A percentile compares a stretch with the other conserved stretches of the same genome.
These are phyloP conservation scores for Penicillium ucsense DNA, from an alignment of 495 filamentous ascomycete genomes.

Conservation along the genomic window DNA sequence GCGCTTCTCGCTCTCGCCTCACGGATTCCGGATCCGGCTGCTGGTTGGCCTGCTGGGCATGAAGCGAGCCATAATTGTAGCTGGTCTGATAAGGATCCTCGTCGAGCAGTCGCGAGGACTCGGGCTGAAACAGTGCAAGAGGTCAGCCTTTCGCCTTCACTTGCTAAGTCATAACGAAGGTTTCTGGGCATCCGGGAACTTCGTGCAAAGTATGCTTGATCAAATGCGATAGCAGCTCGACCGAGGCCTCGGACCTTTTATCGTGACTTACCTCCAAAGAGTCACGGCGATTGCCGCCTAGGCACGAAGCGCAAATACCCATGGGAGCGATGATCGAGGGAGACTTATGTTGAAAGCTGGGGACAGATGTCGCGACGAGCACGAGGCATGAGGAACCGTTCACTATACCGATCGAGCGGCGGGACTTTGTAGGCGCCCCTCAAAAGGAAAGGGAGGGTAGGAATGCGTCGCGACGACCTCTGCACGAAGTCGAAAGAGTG, in stretches of 20 bases:
- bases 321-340: constrained; percentile 18
- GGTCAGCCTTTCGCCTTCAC: too few relatives aligned
- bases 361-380: constrained; percentile 14
- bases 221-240: too few relatives aligned
- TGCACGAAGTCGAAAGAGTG: constrained; percentile 9
- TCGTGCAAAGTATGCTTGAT: too few relatives aligned
- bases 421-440: constrained; percentile 7
- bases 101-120: constrained; percentile 43
- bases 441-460: background rate
- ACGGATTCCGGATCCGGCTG: constrained; percentile 37
- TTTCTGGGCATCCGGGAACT: too few relatives aligned
- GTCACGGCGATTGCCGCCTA: constrained; percentile 36
- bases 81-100: constrained; percentile 42
- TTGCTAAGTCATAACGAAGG: too few relatives aligned
- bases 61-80: constrained; percentile 38
- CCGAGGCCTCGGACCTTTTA: constrained; percentile 35
- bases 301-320: constrained; percentile 44
- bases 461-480: background rate
- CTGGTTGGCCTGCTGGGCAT: constrained; percentile 30
- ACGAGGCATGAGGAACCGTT: constrained; percentile 19
- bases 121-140: constrained; percentile 17
- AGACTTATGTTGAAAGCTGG: background rate
- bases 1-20: constrained; percentile 41
- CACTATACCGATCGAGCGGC: constrained; percentile 11
- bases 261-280: constrained; percentile 33